A percentile compares a stretch with the other conserved stretches of the same genome.
Evolutionary conservation across 2,329 filamentous ascomycete genomes (phyloP).

Genomic region (Colletotrichum ledebouriae): DNA sequence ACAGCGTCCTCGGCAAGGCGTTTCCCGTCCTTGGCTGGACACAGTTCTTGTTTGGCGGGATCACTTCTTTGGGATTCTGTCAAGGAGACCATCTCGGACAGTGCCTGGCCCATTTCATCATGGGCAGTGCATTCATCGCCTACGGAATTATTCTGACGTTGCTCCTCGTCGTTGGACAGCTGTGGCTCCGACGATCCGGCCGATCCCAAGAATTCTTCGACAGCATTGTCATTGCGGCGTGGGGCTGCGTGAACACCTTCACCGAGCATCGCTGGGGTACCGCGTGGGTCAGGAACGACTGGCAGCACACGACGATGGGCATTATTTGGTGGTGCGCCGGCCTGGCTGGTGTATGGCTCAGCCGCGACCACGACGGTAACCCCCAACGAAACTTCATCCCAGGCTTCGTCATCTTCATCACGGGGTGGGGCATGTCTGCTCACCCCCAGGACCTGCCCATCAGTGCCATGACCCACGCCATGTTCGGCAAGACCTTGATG

Average conservation of each 20-base stretch:
- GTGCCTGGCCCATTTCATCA: slow-evolving; percentile 97
- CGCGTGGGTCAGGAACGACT: slow-evolving; percentile 91
- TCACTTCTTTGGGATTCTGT: slow-evolving; percentile 92
- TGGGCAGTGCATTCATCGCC: slow-evolving; percentile 95
- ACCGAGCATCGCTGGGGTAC: slow-evolving; percentile 96
- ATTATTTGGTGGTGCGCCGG: slow-evolving; percentile 98
- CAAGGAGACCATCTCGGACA: slow-evolving; percentile 91
- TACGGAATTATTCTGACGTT: slow-evolving; percentile 92
- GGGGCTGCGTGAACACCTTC: slow-evolving; percentile 98
- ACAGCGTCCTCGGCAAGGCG: slow-evolving; percentile 86
- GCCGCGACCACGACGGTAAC: slow-evolving; percentile 82
- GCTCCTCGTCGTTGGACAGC: slow-evolving; percentile 87
- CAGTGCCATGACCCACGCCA: slow-evolving; percentile 87
- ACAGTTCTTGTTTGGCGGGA: slow-evolving; percentile 96
- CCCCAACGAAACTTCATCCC: slow-evolving; percentile 95
- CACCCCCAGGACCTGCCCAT: slow-evolving; percentile 88
- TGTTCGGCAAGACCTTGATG: slow-evolving; percentile 98
- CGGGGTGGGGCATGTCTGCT: slow-evolving; percentile 94
- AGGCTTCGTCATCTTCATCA: slow-evolving; percentile 89
- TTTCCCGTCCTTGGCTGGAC: slow-evolving; percentile 91
- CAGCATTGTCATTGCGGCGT: slow-evolving; percentile 88
- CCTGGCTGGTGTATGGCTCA: slow-evolving; percentile 92
- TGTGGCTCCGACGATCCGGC: slow-evolving; percentile 85
- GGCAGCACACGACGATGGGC: slow-evolving; percentile 99
- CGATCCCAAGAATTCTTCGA: slow-evolving; percentile 98